Evolutionary conservation across 1,139 yeast genomes (phyloP).

Genomic region (Arxiozyma slooffiae): DNA sequence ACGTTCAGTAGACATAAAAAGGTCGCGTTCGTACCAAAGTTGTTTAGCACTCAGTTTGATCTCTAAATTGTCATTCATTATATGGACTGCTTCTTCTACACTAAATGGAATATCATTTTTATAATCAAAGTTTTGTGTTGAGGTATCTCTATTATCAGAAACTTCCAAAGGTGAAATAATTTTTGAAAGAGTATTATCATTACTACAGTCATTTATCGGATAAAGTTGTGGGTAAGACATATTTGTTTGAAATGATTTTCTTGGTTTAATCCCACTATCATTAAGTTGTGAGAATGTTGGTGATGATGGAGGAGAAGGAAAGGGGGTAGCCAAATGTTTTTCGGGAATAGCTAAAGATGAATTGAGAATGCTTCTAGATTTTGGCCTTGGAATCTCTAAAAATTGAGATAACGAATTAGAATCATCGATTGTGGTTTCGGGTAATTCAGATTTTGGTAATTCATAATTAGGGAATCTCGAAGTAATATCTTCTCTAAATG

Average conservation of each 20-base stretch:
- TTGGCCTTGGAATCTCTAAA: conserved; percentile 53
- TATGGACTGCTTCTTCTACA: conserved; percentile 63
- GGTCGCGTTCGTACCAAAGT: conserved; percentile 59
- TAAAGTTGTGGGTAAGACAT: conserved; percentile 72
- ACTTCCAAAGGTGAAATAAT: conserved; percentile 4
- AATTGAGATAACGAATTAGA: conserved; percentile 47
- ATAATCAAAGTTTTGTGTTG: conserved; percentile 4
- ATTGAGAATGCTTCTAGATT: conserved; percentile 36
- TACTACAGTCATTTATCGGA: conserved; percentile 37
- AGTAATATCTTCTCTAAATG: conserved; percentile 63
- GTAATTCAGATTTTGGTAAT: conserved; percentile 40
- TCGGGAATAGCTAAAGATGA: conserved; percentile 49
- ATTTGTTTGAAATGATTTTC: conserved; percentile 70
- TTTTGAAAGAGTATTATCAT: not conserved
- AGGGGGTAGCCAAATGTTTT: conserved; percentile 78
- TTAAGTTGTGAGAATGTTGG: conserved; percentile 34
- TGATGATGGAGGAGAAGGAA: conserved; percentile 70
- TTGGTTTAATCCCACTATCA: conserved; percentile 19
- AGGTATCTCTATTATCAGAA: conserved; percentile 13
- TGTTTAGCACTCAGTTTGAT: conserved; percentile 57
- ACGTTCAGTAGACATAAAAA: conserved; percentile 67
- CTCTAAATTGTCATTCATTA: conserved; percentile 52
- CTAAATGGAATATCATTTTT: conserved; percentile 52
- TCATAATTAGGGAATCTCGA: conserved; percentile 66
- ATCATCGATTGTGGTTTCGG: conserved; percentile 38